phyloP scores from a whole-genome alignment of 441 rosid genomes.

The Populus trichocarpa region DNA sequence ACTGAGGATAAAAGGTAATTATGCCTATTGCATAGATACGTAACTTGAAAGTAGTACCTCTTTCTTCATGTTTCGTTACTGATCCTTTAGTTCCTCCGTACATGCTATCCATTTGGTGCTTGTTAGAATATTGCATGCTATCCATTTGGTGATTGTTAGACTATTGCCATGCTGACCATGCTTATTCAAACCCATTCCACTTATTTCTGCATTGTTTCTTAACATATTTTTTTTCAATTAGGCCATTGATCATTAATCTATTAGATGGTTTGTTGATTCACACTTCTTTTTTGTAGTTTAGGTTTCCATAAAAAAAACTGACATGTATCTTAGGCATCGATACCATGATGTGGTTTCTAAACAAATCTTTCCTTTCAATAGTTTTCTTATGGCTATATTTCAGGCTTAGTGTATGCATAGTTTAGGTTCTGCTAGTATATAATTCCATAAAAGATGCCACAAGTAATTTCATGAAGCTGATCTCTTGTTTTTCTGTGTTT shows the following conservation, averaged over 20 bases:
- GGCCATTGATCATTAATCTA: background rate
- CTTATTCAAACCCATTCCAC: background rate
- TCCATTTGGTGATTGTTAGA: background rate
- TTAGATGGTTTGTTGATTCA: background rate
- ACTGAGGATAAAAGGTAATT: conserved; percentile 68
- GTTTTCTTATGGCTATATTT: background rate
- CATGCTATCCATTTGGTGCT: background rate
- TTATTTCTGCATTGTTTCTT: background rate
- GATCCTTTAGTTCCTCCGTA: background rate
- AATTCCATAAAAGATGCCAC: conserved; percentile 5
- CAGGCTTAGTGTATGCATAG: background rate
- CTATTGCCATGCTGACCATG: background rate
- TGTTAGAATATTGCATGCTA: background rate
- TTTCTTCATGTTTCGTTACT: background rate
- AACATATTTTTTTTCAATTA: background rate
- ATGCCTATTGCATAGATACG: background rate
- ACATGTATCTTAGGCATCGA: background rate
- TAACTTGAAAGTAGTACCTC: background rate
- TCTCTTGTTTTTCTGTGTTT: background rate
- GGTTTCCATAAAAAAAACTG: background rate
- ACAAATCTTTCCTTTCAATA: background rate
- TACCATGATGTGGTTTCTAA: background rate
- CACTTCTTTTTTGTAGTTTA: background rate
- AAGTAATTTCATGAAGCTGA: conserved; percentile 1
- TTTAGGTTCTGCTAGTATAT: background rate